Percentiles rank a stretch among this genome's conserved stretches.
Conservation (phyloP, 1,284 basidiomycete species). For the Apiotrichum laibachii region DNA sequence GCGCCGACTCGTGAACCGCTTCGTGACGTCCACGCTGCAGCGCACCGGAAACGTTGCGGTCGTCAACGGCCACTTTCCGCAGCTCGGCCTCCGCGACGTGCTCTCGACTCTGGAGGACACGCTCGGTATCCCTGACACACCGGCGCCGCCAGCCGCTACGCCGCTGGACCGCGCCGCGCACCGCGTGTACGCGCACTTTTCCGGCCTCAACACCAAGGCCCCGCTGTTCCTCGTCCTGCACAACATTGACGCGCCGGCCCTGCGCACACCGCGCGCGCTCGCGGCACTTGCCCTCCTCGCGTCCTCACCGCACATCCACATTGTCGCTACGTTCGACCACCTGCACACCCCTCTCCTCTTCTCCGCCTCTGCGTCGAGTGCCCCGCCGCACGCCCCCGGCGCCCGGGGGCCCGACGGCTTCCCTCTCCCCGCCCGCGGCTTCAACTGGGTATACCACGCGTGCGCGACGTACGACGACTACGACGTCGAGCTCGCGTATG, state of each 20-base stretch:
- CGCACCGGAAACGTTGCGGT: conserved; percentile 69
- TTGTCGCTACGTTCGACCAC: conserved; percentile 81
- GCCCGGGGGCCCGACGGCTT: conserved; percentile 18
- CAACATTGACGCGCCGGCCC: conserved; percentile 73
- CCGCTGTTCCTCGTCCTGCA: conserved; percentile 76
- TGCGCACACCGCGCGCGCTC: conserved; percentile 60
- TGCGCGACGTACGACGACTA: conserved; percentile 77
- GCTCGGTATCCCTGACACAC: conserved; percentile 46
- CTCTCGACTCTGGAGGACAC: conserved; percentile 61
- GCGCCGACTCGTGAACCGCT: conserved; percentile 66
- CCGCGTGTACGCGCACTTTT: conserved; percentile 64
- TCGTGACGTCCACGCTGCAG: conserved; percentile 61
- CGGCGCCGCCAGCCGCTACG: conserved; percentile 37
- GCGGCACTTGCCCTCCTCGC: conserved; percentile 68
- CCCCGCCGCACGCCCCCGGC: conserved; percentile 27
- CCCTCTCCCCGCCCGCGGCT: conserved; percentile 54
- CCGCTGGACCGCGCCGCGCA: conserved; percentile 62
- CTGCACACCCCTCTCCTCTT: conserved; percentile 75
- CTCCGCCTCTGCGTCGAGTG: conserved; percentile 40
- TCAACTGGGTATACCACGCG: conserved; percentile 84
- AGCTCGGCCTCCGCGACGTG: conserved; percentile 67
- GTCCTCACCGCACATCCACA: conserved; percentile 67
- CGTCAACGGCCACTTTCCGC: conserved; percentile 74
- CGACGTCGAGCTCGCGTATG: conserved; percentile 66
- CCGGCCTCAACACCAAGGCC: conserved; percentile 23